These are phyloP conservation scores for Pleurotus platypus DNA, from an alignment of 768 basidiomycete species.

Conservation along the genomic window DNA sequence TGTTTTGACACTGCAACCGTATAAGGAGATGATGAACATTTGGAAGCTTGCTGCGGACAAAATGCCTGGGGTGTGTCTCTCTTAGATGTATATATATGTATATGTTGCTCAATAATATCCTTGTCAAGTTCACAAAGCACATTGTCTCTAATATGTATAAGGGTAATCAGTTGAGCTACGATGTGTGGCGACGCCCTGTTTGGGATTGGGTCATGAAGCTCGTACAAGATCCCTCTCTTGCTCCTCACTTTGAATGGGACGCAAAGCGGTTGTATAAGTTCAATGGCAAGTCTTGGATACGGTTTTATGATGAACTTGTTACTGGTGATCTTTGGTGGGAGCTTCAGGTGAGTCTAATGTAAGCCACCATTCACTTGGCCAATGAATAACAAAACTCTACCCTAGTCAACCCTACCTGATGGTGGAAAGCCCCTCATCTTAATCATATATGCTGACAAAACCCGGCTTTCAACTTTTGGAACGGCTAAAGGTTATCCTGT, in stretches of 20 bases:
- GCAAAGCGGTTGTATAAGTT: conserved; percentile 24
- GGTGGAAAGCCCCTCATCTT: conserved; percentile 23
- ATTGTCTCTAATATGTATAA: conserved; percentile 14
- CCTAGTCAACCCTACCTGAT: conserved; percentile 16
- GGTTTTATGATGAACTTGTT: conserved; percentile 33
- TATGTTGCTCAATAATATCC: too few species aligned
- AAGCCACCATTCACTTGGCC: not conserved
- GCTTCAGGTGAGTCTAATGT: conserved; percentile 25
- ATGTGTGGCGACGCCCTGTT: conserved; percentile 17
- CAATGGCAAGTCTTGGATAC: conserved; percentile 20
- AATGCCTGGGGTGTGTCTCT: conserved; percentile 7
- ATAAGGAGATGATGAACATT: conserved; percentile 13
- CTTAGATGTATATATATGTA: too few species aligned
- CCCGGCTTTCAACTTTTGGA: conserved; percentile 32
- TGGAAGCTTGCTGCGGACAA: conserved; percentile 16
- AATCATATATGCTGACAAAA: conserved; percentile 39
- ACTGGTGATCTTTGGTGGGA: conserved; percentile 33
- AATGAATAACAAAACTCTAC: conserved; percentile 6
- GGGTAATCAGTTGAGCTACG: conserved; percentile 11
- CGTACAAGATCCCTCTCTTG: conserved; percentile 20
- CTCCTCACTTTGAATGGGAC: conserved; percentile 26
- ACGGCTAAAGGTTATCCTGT: conserved; percentile 34
- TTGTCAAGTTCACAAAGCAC: conserved; percentile 10
- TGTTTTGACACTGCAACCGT: conserved; percentile 13
- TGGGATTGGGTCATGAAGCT: conserved; percentile 25